Conservation (phyloP, 441 rosid species). For the Hura crepitans region DNA sequence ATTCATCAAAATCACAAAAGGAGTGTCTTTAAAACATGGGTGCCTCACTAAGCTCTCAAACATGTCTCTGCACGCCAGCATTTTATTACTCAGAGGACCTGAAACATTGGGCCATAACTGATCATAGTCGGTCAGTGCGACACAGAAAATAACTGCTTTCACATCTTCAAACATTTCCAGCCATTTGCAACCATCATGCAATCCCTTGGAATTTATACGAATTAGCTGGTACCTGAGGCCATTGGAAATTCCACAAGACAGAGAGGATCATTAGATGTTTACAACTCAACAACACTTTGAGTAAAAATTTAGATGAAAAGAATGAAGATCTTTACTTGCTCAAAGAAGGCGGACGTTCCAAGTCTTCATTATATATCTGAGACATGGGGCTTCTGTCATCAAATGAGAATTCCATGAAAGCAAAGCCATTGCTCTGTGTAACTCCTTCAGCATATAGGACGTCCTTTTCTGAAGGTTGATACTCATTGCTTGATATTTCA, state of each 20-base stretch:
- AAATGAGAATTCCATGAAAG: slow-evolving; percentile 81
- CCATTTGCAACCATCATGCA: slow-evolving; percentile 93
- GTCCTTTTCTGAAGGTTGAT: slow-evolving; percentile 83
- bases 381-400: slow-evolving; percentile 84
- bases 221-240: slow-evolving; percentile 70
- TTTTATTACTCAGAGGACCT: slow-evolving; percentile 55
- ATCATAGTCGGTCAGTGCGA: slow-evolving; percentile 81
- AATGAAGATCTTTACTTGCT: slow-evolving; percentile 44
- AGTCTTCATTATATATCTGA: slow-evolving; percentile 60
- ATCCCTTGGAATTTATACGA: slow-evolving; percentile 68
- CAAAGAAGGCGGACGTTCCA: slow-evolving; percentile 48
- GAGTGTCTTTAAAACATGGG: slow-evolving; percentile 73
- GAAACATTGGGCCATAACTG: slow-evolving; percentile 40
- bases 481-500: slow-evolving; percentile 89
- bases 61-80: slow-evolving; percentile 74
- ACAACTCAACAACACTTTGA: background rate
- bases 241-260: slow-evolving; percentile 16
- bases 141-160: slow-evolving; percentile 67
- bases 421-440: slow-evolving; percentile 83
- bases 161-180: slow-evolving; percentile 96
- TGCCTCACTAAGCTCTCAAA: slow-evolving; percentile 67
- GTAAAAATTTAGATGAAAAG: background rate
- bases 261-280: too few species aligned
- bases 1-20: slow-evolving; percentile 73
- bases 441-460: slow-evolving; percentile 91